Conservation (phyloP, 129 eudicot genomes). For the Pittosporum tobira region DNA sequence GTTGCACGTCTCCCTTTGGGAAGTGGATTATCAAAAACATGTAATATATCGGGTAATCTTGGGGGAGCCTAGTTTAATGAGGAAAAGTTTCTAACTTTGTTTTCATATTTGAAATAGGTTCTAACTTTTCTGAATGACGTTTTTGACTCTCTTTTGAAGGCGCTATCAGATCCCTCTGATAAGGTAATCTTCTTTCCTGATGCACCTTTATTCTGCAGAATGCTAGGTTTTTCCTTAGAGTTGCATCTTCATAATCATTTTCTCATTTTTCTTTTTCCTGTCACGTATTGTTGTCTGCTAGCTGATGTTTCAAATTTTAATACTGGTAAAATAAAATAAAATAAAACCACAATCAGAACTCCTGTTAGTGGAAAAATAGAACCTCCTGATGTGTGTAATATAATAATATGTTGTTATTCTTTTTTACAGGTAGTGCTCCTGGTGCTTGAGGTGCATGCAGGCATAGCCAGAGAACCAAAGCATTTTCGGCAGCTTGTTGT, state of each 20-base stretch:
- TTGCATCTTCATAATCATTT: neutral
- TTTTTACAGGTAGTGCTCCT: slow-evolving; percentile 73
- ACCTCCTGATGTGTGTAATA: too few relatives aligned
- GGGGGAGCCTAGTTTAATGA: neutral
- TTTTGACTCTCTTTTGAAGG: slow-evolving; percentile 49
- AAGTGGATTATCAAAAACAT: too few relatives aligned
- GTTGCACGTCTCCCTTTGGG: too few relatives aligned
- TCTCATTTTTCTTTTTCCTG: neutral
- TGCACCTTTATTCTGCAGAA: neutral
- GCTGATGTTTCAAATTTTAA: neutral
- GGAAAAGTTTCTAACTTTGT: neutral
- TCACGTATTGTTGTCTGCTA: neutral
- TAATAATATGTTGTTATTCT: slow-evolving; percentile 1
- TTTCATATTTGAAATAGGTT: slow-evolving; percentile 29
- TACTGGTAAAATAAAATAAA: too few relatives aligned
- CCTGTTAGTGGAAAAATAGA: too few relatives aligned
- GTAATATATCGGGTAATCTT: neutral
- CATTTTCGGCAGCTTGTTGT: slow-evolving; percentile 82
- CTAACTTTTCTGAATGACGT: slow-evolving; percentile 37
- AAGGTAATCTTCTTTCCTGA: slow-evolving; percentile 28
- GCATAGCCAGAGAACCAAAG: slow-evolving; percentile 71
- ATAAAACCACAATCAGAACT: too few relatives aligned
- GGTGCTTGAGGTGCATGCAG: slow-evolving; percentile 93
- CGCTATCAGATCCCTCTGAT: slow-evolving; percentile 56
- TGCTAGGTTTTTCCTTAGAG: neutral